A percentile compares a stretch with the other conserved stretches of the same genome.
Conservation (phyloP, 352 stramenopile genomes). For the Hyaloperonospora brassicae region DNA sequence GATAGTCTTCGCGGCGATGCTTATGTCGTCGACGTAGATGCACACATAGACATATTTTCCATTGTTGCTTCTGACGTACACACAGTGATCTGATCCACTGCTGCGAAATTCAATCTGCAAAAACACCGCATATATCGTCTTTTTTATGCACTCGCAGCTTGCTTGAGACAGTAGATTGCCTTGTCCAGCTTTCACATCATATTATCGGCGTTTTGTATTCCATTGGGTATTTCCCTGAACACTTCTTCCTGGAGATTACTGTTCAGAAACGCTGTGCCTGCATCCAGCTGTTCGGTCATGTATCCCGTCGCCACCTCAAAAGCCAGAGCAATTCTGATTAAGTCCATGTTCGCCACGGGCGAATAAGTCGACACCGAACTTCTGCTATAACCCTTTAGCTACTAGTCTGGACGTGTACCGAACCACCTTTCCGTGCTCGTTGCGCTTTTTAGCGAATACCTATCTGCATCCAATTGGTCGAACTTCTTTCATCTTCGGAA, state of each 20-base stretch:
- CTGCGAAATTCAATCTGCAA: neutral
- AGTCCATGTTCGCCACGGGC: slow-evolving; percentile 33
- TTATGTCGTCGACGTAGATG: neutral
- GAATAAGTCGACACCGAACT: neutral
- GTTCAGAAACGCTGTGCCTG: slow-evolving; percentile 33
- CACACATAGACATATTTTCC: neutral
- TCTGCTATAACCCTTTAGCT: neutral
- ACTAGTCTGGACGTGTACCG: neutral
- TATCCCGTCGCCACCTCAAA: too few species aligned
- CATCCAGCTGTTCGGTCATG: slow-evolving; percentile 30
- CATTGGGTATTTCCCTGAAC: slow-evolving; percentile 8
- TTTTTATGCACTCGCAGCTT: too few species aligned
- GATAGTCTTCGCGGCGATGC: too few species aligned
- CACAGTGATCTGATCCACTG: too few species aligned
- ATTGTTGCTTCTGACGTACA: too few species aligned
- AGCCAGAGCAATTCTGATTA: too few species aligned
- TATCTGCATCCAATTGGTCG: neutral
- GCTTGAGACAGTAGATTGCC: too few species aligned
- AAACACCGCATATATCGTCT: neutral
- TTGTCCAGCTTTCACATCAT: too few species aligned
- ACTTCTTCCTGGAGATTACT: slow-evolving; percentile 7
- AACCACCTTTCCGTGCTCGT: neutral
- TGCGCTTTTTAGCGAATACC: neutral
- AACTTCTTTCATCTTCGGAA: too few species aligned
- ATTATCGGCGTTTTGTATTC: too few species aligned